phyloP scores from a whole-genome alignment of 495 filamentous ascomycete genomes.

The Xylaria grammica region DNA sequence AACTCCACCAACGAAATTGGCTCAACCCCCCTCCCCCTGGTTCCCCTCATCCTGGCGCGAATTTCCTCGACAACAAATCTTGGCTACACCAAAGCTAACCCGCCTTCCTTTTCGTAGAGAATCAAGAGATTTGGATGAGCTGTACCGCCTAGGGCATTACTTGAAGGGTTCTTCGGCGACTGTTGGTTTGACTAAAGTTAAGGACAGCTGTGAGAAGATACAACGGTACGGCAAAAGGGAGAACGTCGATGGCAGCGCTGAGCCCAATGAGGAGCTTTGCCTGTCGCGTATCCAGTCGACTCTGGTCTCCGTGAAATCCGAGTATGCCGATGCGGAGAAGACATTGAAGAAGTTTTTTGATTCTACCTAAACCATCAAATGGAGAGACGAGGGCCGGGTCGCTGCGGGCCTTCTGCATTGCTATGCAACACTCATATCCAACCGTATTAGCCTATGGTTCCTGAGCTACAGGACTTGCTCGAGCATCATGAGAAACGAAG shows the following conservation, averaged over 20 bases:
- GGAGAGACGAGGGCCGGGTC: conserved; percentile 21
- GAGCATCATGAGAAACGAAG: conserved; percentile 41
- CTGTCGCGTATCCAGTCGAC: conserved; percentile 72
- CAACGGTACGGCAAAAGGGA: conserved; percentile 85
- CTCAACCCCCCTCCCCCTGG: conserved; percentile 1
- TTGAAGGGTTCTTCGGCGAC: conserved; percentile 98
- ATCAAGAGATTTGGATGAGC: conserved; percentile 65
- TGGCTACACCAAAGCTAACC: conserved; percentile 25
- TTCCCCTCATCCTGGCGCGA: not conserved
- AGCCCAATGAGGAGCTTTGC: conserved; percentile 67
- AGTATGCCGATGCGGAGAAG: conserved; percentile 76
- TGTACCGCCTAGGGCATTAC: conserved; percentile 91
- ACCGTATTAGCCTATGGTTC: not conserved
- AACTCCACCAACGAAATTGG: conserved; percentile 5
- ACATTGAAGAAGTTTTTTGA: conserved; percentile 75
- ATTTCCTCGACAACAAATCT: not conserved
- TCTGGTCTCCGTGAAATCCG: conserved; percentile 71
- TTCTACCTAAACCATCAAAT: conserved; percentile 30
- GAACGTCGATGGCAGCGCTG: conserved; percentile 73
- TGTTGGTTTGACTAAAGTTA: conserved; percentile 88
- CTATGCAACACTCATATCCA: not conserved
- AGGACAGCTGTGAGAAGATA: conserved; percentile 93
- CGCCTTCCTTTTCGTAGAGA: conserved; percentile 51
- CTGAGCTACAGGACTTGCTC: conserved; percentile 11
- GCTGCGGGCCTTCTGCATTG: conserved; percentile 24